These are phyloP conservation scores for Hsuehochloa calcarea DNA, from an alignment of 176 grass and related monocot genomes.

Conservation along the genomic window DNA sequence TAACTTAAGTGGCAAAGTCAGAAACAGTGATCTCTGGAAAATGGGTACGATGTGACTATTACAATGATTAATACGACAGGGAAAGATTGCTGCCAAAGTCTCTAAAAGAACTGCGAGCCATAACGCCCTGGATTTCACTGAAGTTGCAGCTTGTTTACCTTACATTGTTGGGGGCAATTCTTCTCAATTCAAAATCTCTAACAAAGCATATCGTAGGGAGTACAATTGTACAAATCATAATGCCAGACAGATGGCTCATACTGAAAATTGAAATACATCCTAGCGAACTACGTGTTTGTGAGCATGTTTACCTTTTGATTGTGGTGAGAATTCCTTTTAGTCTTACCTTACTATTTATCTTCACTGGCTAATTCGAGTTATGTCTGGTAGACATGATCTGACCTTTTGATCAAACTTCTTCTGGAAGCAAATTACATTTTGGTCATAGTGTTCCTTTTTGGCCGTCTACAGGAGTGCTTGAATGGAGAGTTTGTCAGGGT, in stretches of 20 bases:
- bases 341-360: not conserved
- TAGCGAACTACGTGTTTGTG: not conserved
- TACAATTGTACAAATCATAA: no score
- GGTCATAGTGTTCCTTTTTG: not conserved
- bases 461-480: conserved; percentile 71
- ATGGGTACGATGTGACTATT: not conserved
- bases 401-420: not conserved
- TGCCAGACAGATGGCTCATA: not conserved
- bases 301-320: not conserved
- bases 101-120: no score
- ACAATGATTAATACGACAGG: not conserved
- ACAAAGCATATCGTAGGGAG: no score
- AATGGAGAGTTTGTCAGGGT: conserved; percentile 97
- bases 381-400: not conserved
- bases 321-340: not conserved
- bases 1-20: no score
- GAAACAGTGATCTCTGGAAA: not conserved
- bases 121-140: no score
- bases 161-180: no score
- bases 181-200: no score
- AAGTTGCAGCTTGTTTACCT: no score
- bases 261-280: not conserved
- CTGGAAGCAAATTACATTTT: not conserved
- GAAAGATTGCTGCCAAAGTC: no score
- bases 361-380: not conserved